These are phyloP conservation scores for Penicillium sp. DNA, from an alignment of 2,329 filamentous ascomycete species.

Conservation along the genomic window DNA sequence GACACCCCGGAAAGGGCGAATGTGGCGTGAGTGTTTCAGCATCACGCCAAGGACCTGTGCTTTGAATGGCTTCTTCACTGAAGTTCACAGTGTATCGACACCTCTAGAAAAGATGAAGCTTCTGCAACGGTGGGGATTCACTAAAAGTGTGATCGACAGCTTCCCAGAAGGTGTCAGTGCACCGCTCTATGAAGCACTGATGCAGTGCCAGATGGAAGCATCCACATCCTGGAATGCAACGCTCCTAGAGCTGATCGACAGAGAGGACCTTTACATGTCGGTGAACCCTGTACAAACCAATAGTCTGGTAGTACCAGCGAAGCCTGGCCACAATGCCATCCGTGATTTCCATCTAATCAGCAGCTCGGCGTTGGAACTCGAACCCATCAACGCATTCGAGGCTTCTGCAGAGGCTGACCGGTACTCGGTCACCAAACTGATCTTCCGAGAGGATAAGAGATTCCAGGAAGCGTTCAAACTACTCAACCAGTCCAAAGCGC, in stretches of 20 bases:
- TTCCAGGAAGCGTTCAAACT: slow-evolving; percentile 80
- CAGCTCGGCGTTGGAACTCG: slow-evolving; percentile 46
- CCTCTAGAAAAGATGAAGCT: slow-evolving; percentile 66
- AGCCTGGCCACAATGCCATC: slow-evolving; percentile 60
- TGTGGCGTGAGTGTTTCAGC: slow-evolving; percentile 38
- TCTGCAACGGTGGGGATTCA: slow-evolving; percentile 66
- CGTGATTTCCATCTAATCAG: slow-evolving; percentile 79
- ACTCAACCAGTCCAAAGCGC: slow-evolving; percentile 77
- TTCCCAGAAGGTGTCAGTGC: slow-evolving; percentile 80
- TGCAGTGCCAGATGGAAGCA: slow-evolving; percentile 77
- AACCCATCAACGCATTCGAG: slow-evolving; percentile 59
- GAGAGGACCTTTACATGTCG: slow-evolving; percentile 73
- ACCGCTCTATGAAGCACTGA: slow-evolving; percentile 77
- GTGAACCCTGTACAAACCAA: slow-evolving; percentile 49
- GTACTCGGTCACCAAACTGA: slow-evolving; percentile 73
- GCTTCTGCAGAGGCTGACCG: slow-evolving; percentile 80
- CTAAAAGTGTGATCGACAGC: slow-evolving; percentile 65
- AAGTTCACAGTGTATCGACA: slow-evolving; percentile 49
- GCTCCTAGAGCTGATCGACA: slow-evolving; percentile 70
- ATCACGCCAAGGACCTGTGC: slow-evolving; percentile 65
- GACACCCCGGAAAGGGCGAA: slow-evolving; percentile 28
- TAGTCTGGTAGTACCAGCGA: slow-evolving; percentile 33
- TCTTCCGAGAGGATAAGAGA: slow-evolving; percentile 88
- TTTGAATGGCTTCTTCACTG: slow-evolving; percentile 64
- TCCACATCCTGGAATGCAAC: slow-evolving; percentile 70